phyloP scores from a whole-genome alignment of 2,329 filamentous ascomycete genomes.

The Aspergillus sp. region DNA sequence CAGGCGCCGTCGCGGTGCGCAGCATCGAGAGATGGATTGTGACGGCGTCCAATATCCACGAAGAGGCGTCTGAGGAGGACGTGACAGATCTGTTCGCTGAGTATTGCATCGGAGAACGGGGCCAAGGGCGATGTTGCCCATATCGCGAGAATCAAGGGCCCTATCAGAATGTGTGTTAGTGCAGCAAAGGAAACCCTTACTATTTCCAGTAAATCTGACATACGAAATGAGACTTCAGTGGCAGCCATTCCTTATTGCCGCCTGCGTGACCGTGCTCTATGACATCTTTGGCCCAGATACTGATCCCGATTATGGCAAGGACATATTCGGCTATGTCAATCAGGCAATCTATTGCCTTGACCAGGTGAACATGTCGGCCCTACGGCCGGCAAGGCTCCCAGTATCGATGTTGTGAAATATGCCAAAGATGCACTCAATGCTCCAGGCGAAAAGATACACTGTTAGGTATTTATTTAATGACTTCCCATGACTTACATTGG shows the following conservation, averaged over 20 bases:
- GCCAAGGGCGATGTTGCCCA: no score
- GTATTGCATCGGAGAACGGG: constrained; percentile 22
- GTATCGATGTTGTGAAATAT: constrained; percentile 11
- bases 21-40: constrained; percentile 64
- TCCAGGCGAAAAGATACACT: no score
- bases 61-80: constrained; percentile 60
- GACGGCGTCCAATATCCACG: constrained; percentile 60
- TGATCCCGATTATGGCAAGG: constrained; percentile 2
- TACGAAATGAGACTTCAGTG: no score
- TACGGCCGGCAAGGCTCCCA: constrained; percentile 7
- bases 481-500: no score
- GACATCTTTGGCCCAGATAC: constrained; percentile 5
- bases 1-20: constrained; percentile 50
- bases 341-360: constrained; percentile 9
- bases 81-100: constrained; percentile 58
- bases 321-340: constrained; percentile 8
- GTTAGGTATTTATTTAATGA: no score
- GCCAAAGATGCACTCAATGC: constrained; percentile 7
- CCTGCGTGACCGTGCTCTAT: constrained; percentile 7
- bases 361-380: constrained; percentile 9
- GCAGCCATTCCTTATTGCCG: constrained; percentile 5
- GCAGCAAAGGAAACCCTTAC: no score
- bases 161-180: no score
- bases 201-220: no score
- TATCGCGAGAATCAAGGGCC: no score